A percentile compares a stretch with the other conserved stretches of the same genome.
phyloP scores from a whole-genome alignment of 2,329 filamentous ascomycete species.

The Pseudocercospora cruenta region DNA sequence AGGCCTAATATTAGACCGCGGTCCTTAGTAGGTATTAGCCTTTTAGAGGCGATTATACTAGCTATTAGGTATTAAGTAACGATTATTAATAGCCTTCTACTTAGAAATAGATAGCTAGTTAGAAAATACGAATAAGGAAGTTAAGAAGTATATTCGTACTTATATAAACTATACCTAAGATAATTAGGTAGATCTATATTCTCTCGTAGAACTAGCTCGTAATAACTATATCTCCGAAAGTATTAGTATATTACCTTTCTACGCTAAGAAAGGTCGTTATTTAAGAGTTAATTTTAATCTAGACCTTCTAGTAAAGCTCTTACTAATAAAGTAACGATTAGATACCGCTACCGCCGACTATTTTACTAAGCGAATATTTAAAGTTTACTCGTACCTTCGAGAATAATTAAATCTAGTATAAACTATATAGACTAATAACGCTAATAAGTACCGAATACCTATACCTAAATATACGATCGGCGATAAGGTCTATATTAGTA shows the following conservation, averaged over 20 bases:
- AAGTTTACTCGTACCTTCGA: too few relatives aligned
- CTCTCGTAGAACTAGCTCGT: neutral
- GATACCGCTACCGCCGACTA: too few relatives aligned
- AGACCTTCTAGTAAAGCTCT: too few relatives aligned
- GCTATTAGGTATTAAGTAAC: neutral
- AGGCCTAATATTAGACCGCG: neutral
- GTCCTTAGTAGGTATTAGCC: neutral
- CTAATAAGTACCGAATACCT: too few relatives aligned
- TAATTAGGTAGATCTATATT: neutral
- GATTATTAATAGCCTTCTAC: neutral
- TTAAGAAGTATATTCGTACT: neutral
- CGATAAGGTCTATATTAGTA: too few relatives aligned
- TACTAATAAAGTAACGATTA: too few relatives aligned
- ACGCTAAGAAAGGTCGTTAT: neutral
- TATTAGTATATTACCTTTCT: neutral
- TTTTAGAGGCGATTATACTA: constrained; percentile 5
- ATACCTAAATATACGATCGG: too few relatives aligned
- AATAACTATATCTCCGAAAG: neutral
- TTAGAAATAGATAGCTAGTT: neutral
- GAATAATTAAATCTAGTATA: too few relatives aligned
- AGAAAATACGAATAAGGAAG: constrained; percentile 2
- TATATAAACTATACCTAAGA: neutral
- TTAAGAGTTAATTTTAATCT: too few relatives aligned
- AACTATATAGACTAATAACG: too few relatives aligned
- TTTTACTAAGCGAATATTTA: too few relatives aligned